Evolutionary conservation across 768 basidiomycete species (phyloP).

Genomic region (Phylloporus sp.): DNA sequence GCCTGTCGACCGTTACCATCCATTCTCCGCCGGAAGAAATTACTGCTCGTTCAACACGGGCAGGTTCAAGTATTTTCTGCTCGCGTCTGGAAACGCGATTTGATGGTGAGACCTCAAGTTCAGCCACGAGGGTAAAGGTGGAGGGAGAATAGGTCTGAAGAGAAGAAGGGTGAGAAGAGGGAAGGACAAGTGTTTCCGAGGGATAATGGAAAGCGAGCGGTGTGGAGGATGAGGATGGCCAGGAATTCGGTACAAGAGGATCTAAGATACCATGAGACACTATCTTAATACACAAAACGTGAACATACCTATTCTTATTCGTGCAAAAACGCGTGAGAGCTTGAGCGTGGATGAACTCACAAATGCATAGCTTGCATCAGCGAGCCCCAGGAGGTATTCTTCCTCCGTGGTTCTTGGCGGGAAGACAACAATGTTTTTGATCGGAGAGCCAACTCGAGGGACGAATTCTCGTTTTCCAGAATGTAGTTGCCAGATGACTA

Average conservation of each 20-base stretch:
- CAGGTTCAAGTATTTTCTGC: constrained; percentile 70
- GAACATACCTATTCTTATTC: constrained; percentile 70
- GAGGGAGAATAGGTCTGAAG: constrained; percentile 84
- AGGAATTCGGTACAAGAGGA: constrained; percentile 29
- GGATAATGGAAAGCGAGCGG: constrained; percentile 76
- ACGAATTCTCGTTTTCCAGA: constrained; percentile 88
- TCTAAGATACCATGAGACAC: constrained; percentile 25
- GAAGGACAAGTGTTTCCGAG: constrained; percentile 77
- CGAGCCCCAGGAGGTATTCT: constrained; percentile 80
- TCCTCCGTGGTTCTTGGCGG: constrained; percentile 57
- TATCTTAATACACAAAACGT: not conserved
- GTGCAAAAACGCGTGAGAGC: constrained; percentile 67
- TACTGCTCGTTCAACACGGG: constrained; percentile 66
- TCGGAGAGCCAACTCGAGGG: constrained; percentile 86
- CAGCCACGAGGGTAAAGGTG: constrained; percentile 67
- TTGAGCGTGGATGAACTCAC: constrained; percentile 69
- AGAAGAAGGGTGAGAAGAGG: constrained; percentile 94
- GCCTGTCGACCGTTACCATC: constrained; percentile 87
- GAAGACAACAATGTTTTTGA: constrained; percentile 63
- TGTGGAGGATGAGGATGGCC: constrained; percentile 39
- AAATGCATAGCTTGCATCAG: constrained; percentile 78
- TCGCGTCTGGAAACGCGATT: constrained; percentile 85
- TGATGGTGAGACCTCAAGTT: constrained; percentile 90
- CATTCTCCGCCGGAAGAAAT: constrained; percentile 73
- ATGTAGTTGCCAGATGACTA: constrained; percentile 97